Evolutionary conservation across 768 basidiomycete species (phyloP), one percentile per base, ranked within the genome.

Genomic region (Ramaria sp.): DNA sequence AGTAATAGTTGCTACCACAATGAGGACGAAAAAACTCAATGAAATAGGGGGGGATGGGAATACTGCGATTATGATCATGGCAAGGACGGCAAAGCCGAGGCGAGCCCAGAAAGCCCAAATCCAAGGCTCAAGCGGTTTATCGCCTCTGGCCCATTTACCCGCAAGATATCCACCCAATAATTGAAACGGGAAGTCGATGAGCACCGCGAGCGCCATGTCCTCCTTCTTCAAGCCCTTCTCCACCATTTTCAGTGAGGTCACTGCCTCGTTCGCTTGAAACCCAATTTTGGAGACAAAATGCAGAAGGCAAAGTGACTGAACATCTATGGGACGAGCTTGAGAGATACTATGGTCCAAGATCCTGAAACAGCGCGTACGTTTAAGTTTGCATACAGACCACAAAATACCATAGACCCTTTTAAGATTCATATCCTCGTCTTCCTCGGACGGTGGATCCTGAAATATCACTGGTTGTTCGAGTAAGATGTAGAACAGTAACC

Each of bases 161-260:
- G 94, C 91, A 24, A 95, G 72, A 85, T 88, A 98, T 5, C 95
- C 95, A 20, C 90, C 93, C 55, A 88, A 64, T 49, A 99, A 91
- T 72, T 98, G 94, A 70, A 96, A 95, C 1, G 96, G 96, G 61
- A 98, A 97, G 68, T 99, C 96, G 59, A 98, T 85, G 37, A 98
- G 79, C 42, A 95, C 94, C 3, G 91, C 86, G 15, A 93, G 75
- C n/a, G 96, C 93, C 37, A 98, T 76, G 62, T 99, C 96, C 71
- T 98, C 96, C 38, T 93, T 85, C 56, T 83, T 86, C 52, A 99
- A 76, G 1, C 96, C 96, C 64, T 98, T 98, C 67, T 99, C 96
- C 41, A 99, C 86, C 70, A 98, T 79, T 65, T 99, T 99, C 42
- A 98, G 76, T 22, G 79, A 82, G 3, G 90, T 92, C 12, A 84